Evolutionary conservation across 768 basidiomycete species (phyloP), one percentile per base, ranked within the genome.

Genomic region (Sarcodon sp.): DNA sequence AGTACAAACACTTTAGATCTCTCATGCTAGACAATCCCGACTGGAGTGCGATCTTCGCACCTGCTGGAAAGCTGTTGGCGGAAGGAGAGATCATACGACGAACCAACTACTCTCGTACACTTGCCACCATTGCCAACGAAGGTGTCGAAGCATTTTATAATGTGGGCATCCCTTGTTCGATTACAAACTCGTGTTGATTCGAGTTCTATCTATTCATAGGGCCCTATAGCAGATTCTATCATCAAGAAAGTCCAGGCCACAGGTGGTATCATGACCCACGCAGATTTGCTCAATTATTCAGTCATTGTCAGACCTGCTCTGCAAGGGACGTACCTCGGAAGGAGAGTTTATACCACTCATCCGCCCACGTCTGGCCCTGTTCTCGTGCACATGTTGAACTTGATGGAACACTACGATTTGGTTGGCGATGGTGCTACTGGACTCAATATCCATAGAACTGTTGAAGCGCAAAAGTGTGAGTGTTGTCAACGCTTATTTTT

Each of bases 311-410:
- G 74, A 41, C 82, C 68, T 43, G 90, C 96, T 6, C 68, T 98
- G 36, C 61, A 80, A 56, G 86, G 89, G 7, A 79, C 75, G 0
- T 99, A 87, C 63, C 74, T 73, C 13, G 80, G 79, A 38, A 77
- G 78, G 55, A 88, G 76, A 52, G 70, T 98, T 35, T 96, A 89
- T 63, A 92, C 90, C 0, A 73, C 84, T 0, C 77, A 80, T 56
- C 83, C 89, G 10, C 96, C 96, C 5, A 81, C 85, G 7, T 84
- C 84, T 9, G 93, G 94, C 5, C 83, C 87, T 6, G 87, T 87
- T n/a, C 66, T 98, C 37, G 66, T 96, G 36, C 85, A 90, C 59
- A 85, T 97, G 73, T 67, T 98, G n/a, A 96, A 97, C 59, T 61
- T 92, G 15, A 66, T 94, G 43, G 92, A 96, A 59, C 70, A 73